These are phyloP conservation scores for Kwoniella dejecticola DNA, from an alignment of 768 basidiomycete species.

Conservation along the genomic window DNA sequence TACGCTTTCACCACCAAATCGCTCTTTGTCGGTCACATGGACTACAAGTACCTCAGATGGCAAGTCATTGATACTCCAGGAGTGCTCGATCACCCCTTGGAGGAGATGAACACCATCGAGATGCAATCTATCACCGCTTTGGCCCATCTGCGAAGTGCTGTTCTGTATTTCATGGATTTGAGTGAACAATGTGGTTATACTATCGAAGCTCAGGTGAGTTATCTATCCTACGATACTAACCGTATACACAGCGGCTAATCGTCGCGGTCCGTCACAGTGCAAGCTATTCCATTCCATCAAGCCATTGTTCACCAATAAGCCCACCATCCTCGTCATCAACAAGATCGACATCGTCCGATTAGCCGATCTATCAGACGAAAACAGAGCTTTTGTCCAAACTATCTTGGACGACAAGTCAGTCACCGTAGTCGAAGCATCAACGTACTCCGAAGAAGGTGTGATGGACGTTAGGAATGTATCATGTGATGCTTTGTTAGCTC, in stretches of 20 bases:
- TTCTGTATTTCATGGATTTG: constrained; percentile 98
- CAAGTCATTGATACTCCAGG: constrained; percentile 99
- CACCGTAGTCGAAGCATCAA: constrained; percentile 83
- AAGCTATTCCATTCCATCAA: constrained; percentile 99
- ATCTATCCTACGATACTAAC: neutral
- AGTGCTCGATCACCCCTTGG: constrained; percentile 93
- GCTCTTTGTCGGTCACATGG: constrained; percentile 95
- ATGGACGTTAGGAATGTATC: constrained; percentile 95
- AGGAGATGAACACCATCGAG: constrained; percentile 99
- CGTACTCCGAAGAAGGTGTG: constrained; percentile 95
- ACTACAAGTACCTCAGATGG: constrained; percentile 99
- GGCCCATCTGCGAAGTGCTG: constrained; percentile 89
- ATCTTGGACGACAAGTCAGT: constrained; percentile 69
- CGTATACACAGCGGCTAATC: neutral
- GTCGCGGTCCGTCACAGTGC: constrained; percentile 63
- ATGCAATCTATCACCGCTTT: constrained; percentile 98
- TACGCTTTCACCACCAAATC: constrained; percentile 99
- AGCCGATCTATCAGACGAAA: constrained; percentile 76
- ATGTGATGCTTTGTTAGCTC: constrained; percentile 91
- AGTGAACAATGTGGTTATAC: constrained; percentile 98
- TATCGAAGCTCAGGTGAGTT: constrained; percentile 84
- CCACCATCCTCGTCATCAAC: constrained; percentile 92
- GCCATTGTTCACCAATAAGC: constrained; percentile 91
- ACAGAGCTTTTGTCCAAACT: constrained; percentile 78
- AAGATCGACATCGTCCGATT: constrained; percentile 92